These are phyloP conservation scores for Breynia disticha DNA, from an alignment of 441 rosid species.

Conservation along the genomic window DNA sequence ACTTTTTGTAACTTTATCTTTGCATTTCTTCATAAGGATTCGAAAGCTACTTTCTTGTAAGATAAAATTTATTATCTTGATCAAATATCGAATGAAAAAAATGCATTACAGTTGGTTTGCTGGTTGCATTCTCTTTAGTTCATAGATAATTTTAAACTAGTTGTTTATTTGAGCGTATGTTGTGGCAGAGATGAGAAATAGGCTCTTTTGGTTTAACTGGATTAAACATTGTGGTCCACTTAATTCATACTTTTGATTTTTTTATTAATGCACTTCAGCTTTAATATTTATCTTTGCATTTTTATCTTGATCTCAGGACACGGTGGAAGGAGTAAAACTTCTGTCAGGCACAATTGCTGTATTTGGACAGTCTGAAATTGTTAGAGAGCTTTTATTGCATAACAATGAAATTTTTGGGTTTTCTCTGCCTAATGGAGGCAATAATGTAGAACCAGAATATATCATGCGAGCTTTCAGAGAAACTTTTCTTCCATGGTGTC, in stretches of 20 bases:
- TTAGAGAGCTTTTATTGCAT: slow-evolving; percentile 28
- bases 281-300: neutral
- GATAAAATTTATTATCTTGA: no score
- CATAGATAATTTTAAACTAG: no score
- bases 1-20: neutral
- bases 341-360: slow-evolving; percentile 54
- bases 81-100: no score
- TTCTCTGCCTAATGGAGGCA: slow-evolving; percentile 23
- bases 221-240: no score
- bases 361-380: slow-evolving; percentile 69
- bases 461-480: slow-evolving; percentile 53
- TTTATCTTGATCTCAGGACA: slow-evolving; percentile 44
- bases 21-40: neutral
- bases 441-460: slow-evolving; percentile 32
- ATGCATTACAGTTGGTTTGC: no score
- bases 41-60: no score
- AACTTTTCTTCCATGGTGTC: slow-evolving; percentile 84
- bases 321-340: slow-evolving; percentile 58
- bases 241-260: neutral
- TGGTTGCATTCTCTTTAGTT: no score
- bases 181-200: no score
- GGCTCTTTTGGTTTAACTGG: no score
- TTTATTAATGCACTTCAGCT: neutral
- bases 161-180: no score
- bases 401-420: slow-evolving; percentile 19